phyloP scores from a whole-genome alignment of 495 filamentous ascomycete genomes.

The Penicillium fimorum region DNA sequence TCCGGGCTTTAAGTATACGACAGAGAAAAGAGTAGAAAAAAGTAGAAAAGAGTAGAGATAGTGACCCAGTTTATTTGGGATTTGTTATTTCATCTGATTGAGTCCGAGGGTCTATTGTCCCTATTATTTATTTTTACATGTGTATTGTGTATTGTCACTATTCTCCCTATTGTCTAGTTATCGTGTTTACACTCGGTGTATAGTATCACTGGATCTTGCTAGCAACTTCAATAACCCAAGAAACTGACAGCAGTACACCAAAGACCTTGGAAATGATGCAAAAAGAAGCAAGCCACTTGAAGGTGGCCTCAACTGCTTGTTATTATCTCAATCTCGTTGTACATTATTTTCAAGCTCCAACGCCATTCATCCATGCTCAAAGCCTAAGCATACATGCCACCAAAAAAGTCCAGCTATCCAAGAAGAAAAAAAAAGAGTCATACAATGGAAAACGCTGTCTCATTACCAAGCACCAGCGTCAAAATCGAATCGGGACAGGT shows the following conservation, averaged over 20 bases:
- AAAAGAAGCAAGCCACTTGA: not conserved
- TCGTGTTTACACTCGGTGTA: too few species aligned
- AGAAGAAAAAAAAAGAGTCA: not conserved
- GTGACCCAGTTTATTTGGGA: not conserved
- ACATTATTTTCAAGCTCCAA: not conserved
- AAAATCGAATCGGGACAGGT: constrained; percentile 84
- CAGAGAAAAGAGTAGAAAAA: too few species aligned
- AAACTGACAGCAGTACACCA: not conserved
- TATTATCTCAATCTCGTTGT: constrained; percentile 11
- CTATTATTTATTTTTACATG: not conserved
- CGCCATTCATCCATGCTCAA: constrained; percentile 11
- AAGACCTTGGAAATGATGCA: constrained; percentile 4
- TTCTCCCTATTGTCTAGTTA: not conserved
- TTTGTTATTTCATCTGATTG: not conserved
- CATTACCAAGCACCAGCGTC: constrained; percentile 63
- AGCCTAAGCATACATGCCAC: not conserved
- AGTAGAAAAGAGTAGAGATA: not conserved
- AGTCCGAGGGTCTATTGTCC: not conserved
- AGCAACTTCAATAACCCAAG: not conserved
- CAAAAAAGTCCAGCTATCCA: constrained; percentile 1
- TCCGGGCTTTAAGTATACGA: constrained; percentile 5
- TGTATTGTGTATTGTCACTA: not conserved
- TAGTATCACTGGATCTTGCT: not conserved
- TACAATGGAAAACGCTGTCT: constrained; percentile 14
- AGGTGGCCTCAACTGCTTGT: not conserved